A percentile compares a stretch with the other conserved stretches of the same genome.
Conservation (phyloP, 2,329 filamentous ascomycete species). For the Elsinoe batatas region DNA sequence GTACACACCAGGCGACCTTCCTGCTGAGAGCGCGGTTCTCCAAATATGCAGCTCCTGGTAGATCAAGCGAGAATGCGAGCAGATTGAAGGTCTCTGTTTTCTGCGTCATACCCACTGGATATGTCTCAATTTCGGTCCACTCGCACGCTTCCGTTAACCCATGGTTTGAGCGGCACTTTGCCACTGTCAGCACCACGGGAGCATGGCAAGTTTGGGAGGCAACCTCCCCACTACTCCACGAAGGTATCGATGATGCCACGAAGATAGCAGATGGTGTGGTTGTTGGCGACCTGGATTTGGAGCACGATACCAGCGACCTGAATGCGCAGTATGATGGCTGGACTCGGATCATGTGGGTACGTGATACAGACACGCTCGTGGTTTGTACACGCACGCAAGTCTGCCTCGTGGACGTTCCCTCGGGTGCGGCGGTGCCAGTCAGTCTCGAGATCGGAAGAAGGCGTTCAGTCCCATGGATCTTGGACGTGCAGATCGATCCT, state of each 20-base stretch:
- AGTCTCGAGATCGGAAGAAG: slow-evolving; percentile 20
- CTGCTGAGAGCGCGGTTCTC: slow-evolving; percentile 39
- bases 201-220: slow-evolving; percentile 59
- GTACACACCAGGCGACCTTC: slow-evolving; percentile 36
- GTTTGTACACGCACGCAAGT: slow-evolving; percentile 41
- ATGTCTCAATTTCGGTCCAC: slow-evolving; percentile 30
- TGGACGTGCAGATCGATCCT: slow-evolving; percentile 47
- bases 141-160: slow-evolving; percentile 58
- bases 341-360: slow-evolving; percentile 41
- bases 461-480: slow-evolving; percentile 38
- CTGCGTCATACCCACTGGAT: slow-evolving; percentile 12
- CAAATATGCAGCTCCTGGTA: slow-evolving; percentile 11
- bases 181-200: slow-evolving; percentile 54
- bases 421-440: slow-evolving; percentile 20
- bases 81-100: not conserved
- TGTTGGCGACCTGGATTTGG: not conserved
- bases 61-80: not conserved
- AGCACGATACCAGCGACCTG: slow-evolving; percentile 28
- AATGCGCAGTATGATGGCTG: slow-evolving; percentile 38
- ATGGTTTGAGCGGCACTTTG: slow-evolving; percentile 50
- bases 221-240: slow-evolving; percentile 27
- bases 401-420: slow-evolving; percentile 27
- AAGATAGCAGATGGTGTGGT: slow-evolving; percentile 10
- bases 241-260: slow-evolving; percentile 1
- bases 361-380: slow-evolving; percentile 39